These are phyloP conservation scores for Cytospora schulzeri DNA, from an alignment of 2,329 filamentous ascomycete species.

Conservation along the genomic window DNA sequence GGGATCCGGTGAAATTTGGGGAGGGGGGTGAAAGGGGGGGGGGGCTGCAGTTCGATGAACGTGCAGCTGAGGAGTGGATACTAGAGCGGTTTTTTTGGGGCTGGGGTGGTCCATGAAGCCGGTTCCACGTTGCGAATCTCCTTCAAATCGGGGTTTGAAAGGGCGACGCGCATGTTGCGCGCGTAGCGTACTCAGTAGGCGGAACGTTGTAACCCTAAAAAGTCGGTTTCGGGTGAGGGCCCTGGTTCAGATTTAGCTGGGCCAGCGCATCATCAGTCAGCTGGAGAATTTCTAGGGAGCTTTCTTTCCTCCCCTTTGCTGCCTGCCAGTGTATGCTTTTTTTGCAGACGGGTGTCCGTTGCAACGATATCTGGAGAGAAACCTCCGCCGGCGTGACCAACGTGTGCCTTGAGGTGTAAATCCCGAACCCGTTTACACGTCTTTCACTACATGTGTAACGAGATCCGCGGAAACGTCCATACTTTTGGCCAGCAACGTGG, in stretches of 20 bases:
- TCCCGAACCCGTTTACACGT: not conserved
- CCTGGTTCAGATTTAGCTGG: not conserved
- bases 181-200: not conserved
- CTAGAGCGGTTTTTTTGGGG: not conserved
- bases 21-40: not conserved
- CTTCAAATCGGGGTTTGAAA: not conserved
- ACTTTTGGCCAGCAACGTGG: not conserved
- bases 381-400: not conserved
- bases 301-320: not conserved
- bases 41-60: not conserved
- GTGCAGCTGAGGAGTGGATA: not conserved
- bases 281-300: not conserved
- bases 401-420: not conserved
- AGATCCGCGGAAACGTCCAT: not conserved
- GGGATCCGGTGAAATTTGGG: not conserved
- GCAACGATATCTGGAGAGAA: not conserved
- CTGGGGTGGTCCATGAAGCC: not conserved
- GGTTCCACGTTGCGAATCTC: not conserved
- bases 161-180: not conserved
- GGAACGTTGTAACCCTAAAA: not conserved
- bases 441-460: not conserved
- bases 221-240: not conserved
- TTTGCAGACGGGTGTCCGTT: not conserved
- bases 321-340: not conserved
- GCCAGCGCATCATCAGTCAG: not conserved